Base-by-base conservation (phyloP, 495 filamentous ascomycete species). In the Copromyces sp. region DNA sequence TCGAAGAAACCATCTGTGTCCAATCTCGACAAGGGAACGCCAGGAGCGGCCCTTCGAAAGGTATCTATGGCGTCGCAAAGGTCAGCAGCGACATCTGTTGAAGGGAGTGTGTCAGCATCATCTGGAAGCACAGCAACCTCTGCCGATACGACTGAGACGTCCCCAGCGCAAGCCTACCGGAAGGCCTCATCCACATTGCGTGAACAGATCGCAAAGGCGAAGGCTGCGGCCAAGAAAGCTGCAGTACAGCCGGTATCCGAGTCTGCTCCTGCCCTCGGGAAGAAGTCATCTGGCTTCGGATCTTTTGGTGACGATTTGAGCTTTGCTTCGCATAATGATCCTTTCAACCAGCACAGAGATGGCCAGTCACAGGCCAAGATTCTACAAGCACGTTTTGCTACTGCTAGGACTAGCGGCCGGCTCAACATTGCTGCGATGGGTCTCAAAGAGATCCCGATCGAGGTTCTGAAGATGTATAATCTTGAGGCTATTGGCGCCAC, bases 191-290 rank as follows among this genome's bases (percentile, higher is more conserved):
- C 87, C 42, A 91, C 94, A 3, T 80, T 99, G 61, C 87, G 95
- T 20, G 94, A 98, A 68, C 93, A 92, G 72, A 98, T 99, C 77
- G 94, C 94, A 59, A 95, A 93, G 79, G 95, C 95, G 9, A 97
- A 95, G 79, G 95, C 94, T 37, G 53, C 53, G 12, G 94, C 94
- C 42, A 88, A 89, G 68, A 89, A 90, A 69, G 89, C 89, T 20
- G 86, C 87, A 12, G 79, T 80, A 37, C 80, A 73, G 35, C 82
- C 86, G 75, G 81, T 76, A 40, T 78, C 80, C n/a, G 74, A 73
- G 4, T 72, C 83, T 47, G 45, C 72, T n/a, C 68, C 71, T 9
- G 68, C 68, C 39, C 39, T 77, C 40, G 80, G 84, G 70, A 69
- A 81, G 9, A 82, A 83, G 69, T 83, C 85, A 69, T 79, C 81